Evolutionary conservation across 2,329 filamentous ascomycete genomes (phyloP), one percentile per base, ranked within the genome.

Genomic region (Bisporella sp.): DNA sequence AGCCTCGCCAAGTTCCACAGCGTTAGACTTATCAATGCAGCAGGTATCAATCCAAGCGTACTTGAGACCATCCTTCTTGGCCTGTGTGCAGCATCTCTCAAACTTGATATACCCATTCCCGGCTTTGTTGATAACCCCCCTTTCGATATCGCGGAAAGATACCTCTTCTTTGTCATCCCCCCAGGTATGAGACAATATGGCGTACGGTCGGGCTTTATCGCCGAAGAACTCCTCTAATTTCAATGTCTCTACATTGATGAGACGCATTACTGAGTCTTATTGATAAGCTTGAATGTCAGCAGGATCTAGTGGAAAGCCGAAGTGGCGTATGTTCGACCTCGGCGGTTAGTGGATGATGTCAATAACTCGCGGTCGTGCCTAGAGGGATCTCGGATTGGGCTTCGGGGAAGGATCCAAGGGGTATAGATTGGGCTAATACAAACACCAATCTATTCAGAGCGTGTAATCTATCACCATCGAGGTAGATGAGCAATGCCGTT

Each of bases 131-230:
- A 45, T 45, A 6, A 30, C 31, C 6, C 42, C 42, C 28, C n/a
- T 8, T n/a, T 31, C 42, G 28, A 45, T 45, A 31, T 45, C 21
- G n/a, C n/a, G n/a, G 31, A 29, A 45, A 8, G 28, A 45, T 8
- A 21, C 8, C 4, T 30, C 21, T 12, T 51, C 59, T 49, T 68
- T 67, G 21, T 63, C 59, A 21, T 52, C 45, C 4, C 60, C 62
- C 69, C 69, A 71, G 2, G 64, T 66, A 48, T 72, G 70, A 0
- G 69, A 71, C 8, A 72, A 63, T 37, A 71, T 71, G 9, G 68
- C 68, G 45, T 72, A 72, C 4, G 4, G 28, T 11, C 49, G 52
- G 5, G 49, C 41, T 5, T 48, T 41, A 28, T 49, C 43, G 28
- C 45, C 46, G 28, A 49, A 47, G 43, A 54, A 54, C 37, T 54